phyloP scores from a whole-genome alignment of 2,329 filamentous ascomycete genomes.

The Aspergillus neoniger region DNA sequence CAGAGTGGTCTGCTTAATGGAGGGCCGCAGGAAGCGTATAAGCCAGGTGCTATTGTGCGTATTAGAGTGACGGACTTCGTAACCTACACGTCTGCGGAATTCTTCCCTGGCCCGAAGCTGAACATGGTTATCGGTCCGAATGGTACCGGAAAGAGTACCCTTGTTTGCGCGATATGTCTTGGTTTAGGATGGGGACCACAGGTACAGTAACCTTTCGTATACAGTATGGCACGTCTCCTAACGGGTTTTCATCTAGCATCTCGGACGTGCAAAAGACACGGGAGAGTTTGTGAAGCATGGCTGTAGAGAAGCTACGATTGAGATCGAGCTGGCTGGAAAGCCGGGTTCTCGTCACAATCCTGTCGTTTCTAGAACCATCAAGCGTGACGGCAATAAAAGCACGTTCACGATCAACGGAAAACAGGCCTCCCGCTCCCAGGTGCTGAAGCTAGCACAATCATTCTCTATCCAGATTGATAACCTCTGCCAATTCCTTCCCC shows the following conservation, averaged over 20 bases:
- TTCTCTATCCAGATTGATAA: slow-evolving; percentile 97
- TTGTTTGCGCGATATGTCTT: slow-evolving; percentile 94
- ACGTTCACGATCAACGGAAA: slow-evolving; percentile 76
- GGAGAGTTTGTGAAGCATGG: slow-evolving; percentile 95
- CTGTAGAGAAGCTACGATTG: slow-evolving; percentile 72
- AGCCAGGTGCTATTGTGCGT: slow-evolving; percentile 81
- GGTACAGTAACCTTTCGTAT: slow-evolving; percentile 35
- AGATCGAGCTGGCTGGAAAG: slow-evolving; percentile 80
- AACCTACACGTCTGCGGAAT: slow-evolving; percentile 90
- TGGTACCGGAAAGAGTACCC: slow-evolving; percentile 93
- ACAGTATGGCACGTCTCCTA: background rate
- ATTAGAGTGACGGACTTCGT: slow-evolving; percentile 88
- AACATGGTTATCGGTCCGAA: slow-evolving; percentile 99
- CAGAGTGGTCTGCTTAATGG: slow-evolving; percentile 14
- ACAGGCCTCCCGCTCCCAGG: slow-evolving; percentile 59
- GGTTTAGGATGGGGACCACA: slow-evolving; percentile 80
- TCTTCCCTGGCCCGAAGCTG: slow-evolving; percentile 84
- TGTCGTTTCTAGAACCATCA: slow-evolving; percentile 74
- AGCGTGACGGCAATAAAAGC: slow-evolving; percentile 76
- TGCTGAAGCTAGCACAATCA: slow-evolving; percentile 67
- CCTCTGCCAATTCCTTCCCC: slow-evolving; percentile 92
- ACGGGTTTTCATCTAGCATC: slow-evolving; percentile 51
- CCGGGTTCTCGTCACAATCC: slow-evolving; percentile 62
- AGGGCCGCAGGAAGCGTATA: slow-evolving; percentile 29
- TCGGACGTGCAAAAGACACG: slow-evolving; percentile 81